These are phyloP conservation scores for Colletotrichum somersetense DNA, from an alignment of 2,329 filamentous ascomycete genomes.

Conservation along the genomic window DNA sequence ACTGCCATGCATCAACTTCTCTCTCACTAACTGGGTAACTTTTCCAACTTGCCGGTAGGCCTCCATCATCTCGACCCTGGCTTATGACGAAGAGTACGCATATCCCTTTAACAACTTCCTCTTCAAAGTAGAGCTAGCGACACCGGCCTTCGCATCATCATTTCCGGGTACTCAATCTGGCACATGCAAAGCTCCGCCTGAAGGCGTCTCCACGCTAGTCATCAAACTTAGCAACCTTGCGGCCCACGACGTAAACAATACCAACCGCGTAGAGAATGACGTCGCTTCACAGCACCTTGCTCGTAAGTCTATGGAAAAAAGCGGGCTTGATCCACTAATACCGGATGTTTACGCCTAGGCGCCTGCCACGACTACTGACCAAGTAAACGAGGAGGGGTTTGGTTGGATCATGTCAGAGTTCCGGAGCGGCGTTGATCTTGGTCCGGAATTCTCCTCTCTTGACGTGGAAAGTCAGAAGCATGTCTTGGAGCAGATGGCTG, in stretches of 20 bases:
- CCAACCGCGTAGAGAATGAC: slow-evolving; percentile 47
- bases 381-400: slow-evolving; percentile 36
- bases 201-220: slow-evolving; percentile 41
- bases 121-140: slow-evolving; percentile 43
- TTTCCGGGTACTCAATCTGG: slow-evolving; percentile 41
- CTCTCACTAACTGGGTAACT: slow-evolving; percentile 10
- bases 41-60: slow-evolving; percentile 22
- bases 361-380: background rate
- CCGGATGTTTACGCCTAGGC: slow-evolving; percentile 45
- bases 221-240: slow-evolving; percentile 46
- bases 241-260: slow-evolving; percentile 45
- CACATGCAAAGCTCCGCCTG: slow-evolving; percentile 31
- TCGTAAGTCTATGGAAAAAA: slow-evolving; percentile 37
- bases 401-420: slow-evolving; percentile 46
- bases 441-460: slow-evolving; percentile 40
- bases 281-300: slow-evolving; percentile 44
- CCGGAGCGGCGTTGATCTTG: slow-evolving; percentile 44
- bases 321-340: slow-evolving; percentile 36
- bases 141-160: slow-evolving; percentile 26
- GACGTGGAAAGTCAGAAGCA: slow-evolving; percentile 21
- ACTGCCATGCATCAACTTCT: slow-evolving; percentile 7
- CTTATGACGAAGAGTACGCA: slow-evolving; percentile 41
- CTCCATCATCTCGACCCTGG: slow-evolving; percentile 41
- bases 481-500: slow-evolving; percentile 45
- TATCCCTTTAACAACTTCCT: slow-evolving; percentile 47